These are phyloP conservation scores for Butyriboletus regius DNA, from an alignment of 1,284 basidiomycete genomes.

Conservation along the genomic window DNA sequence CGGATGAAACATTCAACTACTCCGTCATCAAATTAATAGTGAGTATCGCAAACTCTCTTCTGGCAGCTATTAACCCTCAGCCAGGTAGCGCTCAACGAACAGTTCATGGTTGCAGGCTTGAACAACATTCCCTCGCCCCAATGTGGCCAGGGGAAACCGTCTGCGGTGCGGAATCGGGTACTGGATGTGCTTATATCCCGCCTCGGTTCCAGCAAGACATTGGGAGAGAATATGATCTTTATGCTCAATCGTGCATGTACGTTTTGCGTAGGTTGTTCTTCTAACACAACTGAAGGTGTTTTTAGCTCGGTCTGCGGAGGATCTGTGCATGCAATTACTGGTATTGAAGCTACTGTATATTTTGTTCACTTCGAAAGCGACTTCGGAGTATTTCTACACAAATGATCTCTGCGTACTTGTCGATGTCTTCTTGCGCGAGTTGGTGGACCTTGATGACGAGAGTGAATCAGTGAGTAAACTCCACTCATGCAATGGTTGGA, in stretches of 20 bases:
- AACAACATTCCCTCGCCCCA: constrained; percentile 25
- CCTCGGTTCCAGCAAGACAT: constrained; percentile 80
- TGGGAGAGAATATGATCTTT: constrained; percentile 97
- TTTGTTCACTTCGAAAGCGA: constrained; percentile 87
- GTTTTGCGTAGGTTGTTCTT: constrained; percentile 28
- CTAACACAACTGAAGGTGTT: constrained; percentile 3
- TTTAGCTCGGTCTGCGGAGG: constrained; percentile 77
- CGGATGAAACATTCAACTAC: constrained; percentile 90
- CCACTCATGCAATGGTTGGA: not conserved
- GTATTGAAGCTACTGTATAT: constrained; percentile 93
- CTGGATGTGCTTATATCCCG: constrained; percentile 77
- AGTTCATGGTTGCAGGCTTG: constrained; percentile 85
- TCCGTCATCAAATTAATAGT: constrained; percentile 89
- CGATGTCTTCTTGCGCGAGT: constrained; percentile 90
- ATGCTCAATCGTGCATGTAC: constrained; percentile 91
- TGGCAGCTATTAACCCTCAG: constrained; percentile 1
- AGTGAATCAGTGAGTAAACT: constrained; percentile 71
- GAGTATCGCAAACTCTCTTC: constrained; percentile 25
- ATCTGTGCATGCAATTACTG: constrained; percentile 88
- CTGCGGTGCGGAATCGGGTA: constrained; percentile 65
- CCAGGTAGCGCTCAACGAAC: constrained; percentile 89
- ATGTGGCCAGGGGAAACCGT: constrained; percentile 19
- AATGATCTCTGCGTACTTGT: constrained; percentile 94
- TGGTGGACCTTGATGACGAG: constrained; percentile 86
- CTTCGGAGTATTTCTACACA: constrained; percentile 95